These are phyloP conservation scores for Moelleriella libera DNA, from an alignment of 2,329 filamentous ascomycete genomes.

Conservation along the genomic window DNA sequence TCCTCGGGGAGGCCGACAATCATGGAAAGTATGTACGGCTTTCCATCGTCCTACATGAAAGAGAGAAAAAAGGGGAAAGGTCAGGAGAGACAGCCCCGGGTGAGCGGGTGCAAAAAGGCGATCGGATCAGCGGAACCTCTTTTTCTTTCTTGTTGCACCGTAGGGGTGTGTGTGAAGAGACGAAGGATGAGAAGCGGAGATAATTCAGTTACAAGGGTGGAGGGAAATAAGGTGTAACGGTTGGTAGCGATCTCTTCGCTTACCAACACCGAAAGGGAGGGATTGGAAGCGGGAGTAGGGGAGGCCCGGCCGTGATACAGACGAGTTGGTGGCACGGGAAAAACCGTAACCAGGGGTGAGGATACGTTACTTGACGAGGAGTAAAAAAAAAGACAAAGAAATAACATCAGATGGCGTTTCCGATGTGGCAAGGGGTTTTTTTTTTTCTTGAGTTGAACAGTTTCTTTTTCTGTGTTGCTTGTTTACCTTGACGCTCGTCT, in stretches of 20 bases:
- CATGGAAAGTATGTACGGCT: slow-evolving; percentile 52
- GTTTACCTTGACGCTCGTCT: slow-evolving; percentile 27
- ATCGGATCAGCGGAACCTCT: no score
- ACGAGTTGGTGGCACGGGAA: neutral
- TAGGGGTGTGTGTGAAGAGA: no score
- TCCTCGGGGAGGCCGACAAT: slow-evolving; percentile 37
- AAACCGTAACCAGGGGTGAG: neutral
- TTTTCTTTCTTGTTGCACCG: no score
- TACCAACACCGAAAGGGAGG: neutral
- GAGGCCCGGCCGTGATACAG: no score
- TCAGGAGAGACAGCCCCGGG: neutral
- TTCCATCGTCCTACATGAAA: slow-evolving; percentile 39
- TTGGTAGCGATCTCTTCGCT: neutral
- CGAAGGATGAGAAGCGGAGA: no score
- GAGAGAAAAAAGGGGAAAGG: slow-evolving; percentile 1
- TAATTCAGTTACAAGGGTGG: neutral
- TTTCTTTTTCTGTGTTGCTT: no score
- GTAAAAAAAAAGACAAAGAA: no score
- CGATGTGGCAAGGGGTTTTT: no score
- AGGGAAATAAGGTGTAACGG: neutral
- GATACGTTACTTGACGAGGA: neutral
- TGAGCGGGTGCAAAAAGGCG: no score
- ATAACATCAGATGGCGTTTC: no score
- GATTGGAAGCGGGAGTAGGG: neutral
- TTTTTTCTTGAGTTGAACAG: no score